Percentiles rank a stretch among this genome's conserved stretches.
Evolutionary conservation across 2,329 filamentous ascomycete species (phyloP).

Genomic region (Aureobasidium sp.): DNA sequence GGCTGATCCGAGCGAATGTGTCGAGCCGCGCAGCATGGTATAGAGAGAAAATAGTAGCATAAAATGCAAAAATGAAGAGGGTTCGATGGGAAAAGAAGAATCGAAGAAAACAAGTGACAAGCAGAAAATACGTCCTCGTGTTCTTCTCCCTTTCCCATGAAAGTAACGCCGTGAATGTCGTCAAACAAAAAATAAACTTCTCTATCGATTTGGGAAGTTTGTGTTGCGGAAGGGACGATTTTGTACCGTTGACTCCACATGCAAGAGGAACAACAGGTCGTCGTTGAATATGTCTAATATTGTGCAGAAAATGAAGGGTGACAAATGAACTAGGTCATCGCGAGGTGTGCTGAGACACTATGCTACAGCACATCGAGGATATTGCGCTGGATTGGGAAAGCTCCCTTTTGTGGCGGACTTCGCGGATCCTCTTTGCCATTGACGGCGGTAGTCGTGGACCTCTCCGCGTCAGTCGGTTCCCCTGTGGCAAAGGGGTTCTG

Average conservation of each 20-base stretch:
- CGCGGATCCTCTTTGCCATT: conserved; percentile 58
- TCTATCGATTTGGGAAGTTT: not conserved
- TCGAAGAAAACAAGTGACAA: not conserved
- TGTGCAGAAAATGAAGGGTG: not conserved
- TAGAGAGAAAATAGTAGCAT: not conserved
- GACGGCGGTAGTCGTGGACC: conserved; percentile 42
- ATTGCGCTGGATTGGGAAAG: conserved; percentile 65
- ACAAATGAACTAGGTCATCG: not conserved
- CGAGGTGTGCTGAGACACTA: not conserved
- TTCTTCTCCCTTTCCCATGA: not conserved
- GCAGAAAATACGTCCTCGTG: not conserved
- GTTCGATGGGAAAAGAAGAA: not conserved
- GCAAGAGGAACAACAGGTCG: not conserved
- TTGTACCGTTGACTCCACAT: not conserved
- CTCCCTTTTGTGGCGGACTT: conserved; percentile 65
- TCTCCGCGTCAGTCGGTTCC: conserved; percentile 22
- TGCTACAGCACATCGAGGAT: conserved; percentile 67
- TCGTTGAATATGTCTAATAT: conserved; percentile 5
- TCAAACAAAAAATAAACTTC: not conserved
- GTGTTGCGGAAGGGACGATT: not conserved
- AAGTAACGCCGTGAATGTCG: not conserved
- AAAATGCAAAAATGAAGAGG: not conserved
- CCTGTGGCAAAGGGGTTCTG: conserved; percentile 52
- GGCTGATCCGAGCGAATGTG: not conserved
- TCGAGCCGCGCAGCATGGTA: conserved; percentile 1